Evolutionary conservation across 2,329 filamentous ascomycete genomes (phyloP).

Genomic region (Fusarium udum): DNA sequence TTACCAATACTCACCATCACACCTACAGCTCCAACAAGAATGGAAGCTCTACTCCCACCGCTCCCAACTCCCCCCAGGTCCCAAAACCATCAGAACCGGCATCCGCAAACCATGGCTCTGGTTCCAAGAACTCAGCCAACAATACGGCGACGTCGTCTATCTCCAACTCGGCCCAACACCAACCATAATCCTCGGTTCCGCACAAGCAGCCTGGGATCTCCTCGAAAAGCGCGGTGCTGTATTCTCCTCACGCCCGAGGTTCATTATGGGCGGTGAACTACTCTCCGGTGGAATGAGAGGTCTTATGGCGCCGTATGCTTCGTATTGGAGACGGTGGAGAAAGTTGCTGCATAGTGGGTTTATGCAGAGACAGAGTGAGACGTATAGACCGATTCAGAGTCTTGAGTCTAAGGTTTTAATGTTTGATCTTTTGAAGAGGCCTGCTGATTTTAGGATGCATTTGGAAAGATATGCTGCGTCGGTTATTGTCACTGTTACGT

Average conservation of each 20-base stretch:
- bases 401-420: slow-evolving; percentile 54
- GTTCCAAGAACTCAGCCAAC: slow-evolving; percentile 51
- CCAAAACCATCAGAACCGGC: slow-evolving; percentile 50
- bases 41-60: slow-evolving; percentile 53
- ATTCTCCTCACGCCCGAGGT: slow-evolving; percentile 56
- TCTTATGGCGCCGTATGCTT: slow-evolving; percentile 54
- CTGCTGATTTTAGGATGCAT: slow-evolving; percentile 41
- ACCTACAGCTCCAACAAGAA: slow-evolving; percentile 48
- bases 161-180: slow-evolving; percentile 54
- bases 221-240: slow-evolving; percentile 55
- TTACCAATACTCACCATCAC: slow-evolving; percentile 5
- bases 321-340: slow-evolving; percentile 55
- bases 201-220: slow-evolving; percentile 55
- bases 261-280: slow-evolving; percentile 57
- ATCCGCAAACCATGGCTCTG: slow-evolving; percentile 54
- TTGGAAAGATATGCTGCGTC: slow-evolving; percentile 49
- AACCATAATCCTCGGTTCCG: slow-evolving; percentile 54
- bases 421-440: slow-evolving; percentile 48
- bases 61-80: slow-evolving; percentile 51
- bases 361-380: slow-evolving; percentile 55
- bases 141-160: slow-evolving; percentile 55
- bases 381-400: slow-evolving; percentile 53
- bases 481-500: slow-evolving; percentile 55
- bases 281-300: slow-evolving; percentile 54
- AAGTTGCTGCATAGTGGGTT: slow-evolving; percentile 56